phyloP scores from a whole-genome alignment of 371 early-diverging fungal species.

The Syncephalis fuscata region DNA sequence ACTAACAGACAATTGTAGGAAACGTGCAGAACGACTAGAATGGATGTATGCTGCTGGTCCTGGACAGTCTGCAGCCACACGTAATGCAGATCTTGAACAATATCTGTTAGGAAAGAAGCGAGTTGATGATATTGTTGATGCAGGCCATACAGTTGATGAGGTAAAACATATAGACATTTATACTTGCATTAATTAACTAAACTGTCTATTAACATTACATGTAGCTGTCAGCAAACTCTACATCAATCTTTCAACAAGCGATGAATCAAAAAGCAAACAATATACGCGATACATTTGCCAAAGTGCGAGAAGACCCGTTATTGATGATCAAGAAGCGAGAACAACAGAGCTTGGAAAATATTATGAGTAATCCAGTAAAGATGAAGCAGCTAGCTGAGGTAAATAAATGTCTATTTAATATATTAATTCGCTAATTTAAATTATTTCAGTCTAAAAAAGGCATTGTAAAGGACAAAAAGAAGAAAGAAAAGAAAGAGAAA shows the following conservation, averaged over 20 bases:
- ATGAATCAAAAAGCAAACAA: slow-evolving; percentile 53
- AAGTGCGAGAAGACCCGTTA: slow-evolving; percentile 85
- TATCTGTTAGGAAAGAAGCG: slow-evolving; percentile 79
- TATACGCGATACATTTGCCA: slow-evolving; percentile 61
- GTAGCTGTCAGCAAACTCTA: slow-evolving; percentile 11
- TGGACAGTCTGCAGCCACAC: slow-evolving; percentile 21
- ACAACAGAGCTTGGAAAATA: slow-evolving; percentile 56
- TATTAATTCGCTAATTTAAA: no score
- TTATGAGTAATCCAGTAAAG: slow-evolving; percentile 57
- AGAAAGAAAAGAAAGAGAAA: no score
- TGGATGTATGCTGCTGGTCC: slow-evolving; percentile 86
- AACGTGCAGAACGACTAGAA: slow-evolving; percentile 60
- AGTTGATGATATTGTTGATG: slow-evolving; percentile 48
- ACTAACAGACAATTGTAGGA: slow-evolving; percentile 16
- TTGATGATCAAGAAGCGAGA: slow-evolving; percentile 73
- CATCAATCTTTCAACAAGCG: slow-evolving; percentile 9
- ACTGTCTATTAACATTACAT: not conserved
- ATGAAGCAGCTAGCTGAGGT: slow-evolving; percentile 32
- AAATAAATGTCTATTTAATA: slow-evolving; percentile 3
- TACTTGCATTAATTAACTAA: no score
- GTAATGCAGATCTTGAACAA: slow-evolving; percentile 61
- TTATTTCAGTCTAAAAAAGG: no score
- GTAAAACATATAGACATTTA: slow-evolving; percentile 11
- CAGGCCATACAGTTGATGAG: slow-evolving; percentile 21
- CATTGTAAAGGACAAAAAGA: no score